Evolutionary conservation across 768 basidiomycete genomes (phyloP).

Genomic region (Candolleomyces efflorescens): DNA sequence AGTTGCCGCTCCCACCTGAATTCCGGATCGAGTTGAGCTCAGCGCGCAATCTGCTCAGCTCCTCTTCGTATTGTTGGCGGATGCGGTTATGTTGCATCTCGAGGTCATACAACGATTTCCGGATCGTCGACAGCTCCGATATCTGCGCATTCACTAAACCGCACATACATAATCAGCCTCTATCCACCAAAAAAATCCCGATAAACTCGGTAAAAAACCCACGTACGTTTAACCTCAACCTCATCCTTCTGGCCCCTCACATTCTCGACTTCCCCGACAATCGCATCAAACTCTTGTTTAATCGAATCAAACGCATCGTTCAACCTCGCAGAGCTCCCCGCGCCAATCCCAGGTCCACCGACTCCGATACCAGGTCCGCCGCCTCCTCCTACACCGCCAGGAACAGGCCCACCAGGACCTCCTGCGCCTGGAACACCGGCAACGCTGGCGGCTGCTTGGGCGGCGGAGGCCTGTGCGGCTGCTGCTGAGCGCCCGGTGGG

Average conservation of each 20-base stretch:
- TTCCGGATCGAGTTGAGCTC: conserved; percentile 56
- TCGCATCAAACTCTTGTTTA: conserved; percentile 12
- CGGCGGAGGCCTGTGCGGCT: not conserved
- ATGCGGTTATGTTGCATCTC: conserved; percentile 86
- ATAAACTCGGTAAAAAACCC: no score
- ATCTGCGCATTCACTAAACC: conserved; percentile 80
- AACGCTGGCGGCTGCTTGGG: no score
- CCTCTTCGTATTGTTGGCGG: conserved; percentile 84
- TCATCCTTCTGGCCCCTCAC: conserved; percentile 83
- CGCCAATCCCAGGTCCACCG: not conserved
- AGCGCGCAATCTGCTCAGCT: conserved; percentile 55
- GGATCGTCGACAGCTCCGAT: conserved; percentile 85
- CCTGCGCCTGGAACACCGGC: no score
- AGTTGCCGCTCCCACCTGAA: not conserved
- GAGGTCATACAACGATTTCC: conserved; percentile 87
- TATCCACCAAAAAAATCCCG: no score
- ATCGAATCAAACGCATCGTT: conserved; percentile 14
- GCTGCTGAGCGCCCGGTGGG: conserved; percentile 3
- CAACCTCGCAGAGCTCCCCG: not conserved
- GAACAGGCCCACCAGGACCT: not conserved
- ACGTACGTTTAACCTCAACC: conserved; percentile 80
- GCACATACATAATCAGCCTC: no score
- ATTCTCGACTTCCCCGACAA: conserved; percentile 15
- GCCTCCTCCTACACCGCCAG: not conserved
- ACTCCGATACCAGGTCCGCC: not conserved